phyloP scores from a whole-genome alignment of 169 alveolate species.

The Eimeria praecox region DNA sequence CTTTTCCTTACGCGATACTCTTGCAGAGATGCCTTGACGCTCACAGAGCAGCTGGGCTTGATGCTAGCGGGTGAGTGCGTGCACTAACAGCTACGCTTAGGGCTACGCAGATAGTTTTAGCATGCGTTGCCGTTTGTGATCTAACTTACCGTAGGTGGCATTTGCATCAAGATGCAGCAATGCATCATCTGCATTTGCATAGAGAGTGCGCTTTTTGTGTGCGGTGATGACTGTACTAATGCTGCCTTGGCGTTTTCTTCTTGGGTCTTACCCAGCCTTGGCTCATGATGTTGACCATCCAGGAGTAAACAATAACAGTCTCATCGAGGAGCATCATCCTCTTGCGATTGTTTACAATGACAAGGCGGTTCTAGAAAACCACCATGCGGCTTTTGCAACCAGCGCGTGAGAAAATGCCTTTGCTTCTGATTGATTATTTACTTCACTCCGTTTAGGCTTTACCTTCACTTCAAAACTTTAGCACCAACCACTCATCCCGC shows the following conservation, averaged over 20 bases:
- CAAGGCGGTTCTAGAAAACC: conserved; percentile 89
- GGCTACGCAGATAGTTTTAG: neutral
- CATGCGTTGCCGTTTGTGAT: neutral
- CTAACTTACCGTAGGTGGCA: neutral
- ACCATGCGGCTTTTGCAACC: conserved; percentile 87
- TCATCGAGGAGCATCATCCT: conserved; percentile 83
- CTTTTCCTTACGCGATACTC: conserved; percentile 75
- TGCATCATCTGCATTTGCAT: neutral
- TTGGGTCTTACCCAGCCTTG: conserved; percentile 86
- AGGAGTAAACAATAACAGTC: conserved; percentile 89
- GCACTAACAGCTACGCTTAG: neutral
- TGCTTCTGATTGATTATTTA: neutral
- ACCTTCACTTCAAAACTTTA: neutral
- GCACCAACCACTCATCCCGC: neutral
- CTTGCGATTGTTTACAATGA: conserved; percentile 90
- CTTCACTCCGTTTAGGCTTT: neutral
- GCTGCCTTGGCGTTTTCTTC: neutral
- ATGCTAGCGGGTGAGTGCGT: conserved; percentile 77
- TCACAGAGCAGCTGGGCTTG: conserved; percentile 76
- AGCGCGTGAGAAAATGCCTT: conserved; percentile 63
- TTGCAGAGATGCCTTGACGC: conserved; percentile 71
- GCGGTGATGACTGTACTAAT: neutral
- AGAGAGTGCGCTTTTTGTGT: neutral
- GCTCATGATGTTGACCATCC: conserved; percentile 93
- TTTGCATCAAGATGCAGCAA: neutral